Evolutionary conservation across 1,139 yeast genomes (phyloP), one percentile per base, ranked within the genome.

Genomic region (Saccharomyces hybrid): DNA sequence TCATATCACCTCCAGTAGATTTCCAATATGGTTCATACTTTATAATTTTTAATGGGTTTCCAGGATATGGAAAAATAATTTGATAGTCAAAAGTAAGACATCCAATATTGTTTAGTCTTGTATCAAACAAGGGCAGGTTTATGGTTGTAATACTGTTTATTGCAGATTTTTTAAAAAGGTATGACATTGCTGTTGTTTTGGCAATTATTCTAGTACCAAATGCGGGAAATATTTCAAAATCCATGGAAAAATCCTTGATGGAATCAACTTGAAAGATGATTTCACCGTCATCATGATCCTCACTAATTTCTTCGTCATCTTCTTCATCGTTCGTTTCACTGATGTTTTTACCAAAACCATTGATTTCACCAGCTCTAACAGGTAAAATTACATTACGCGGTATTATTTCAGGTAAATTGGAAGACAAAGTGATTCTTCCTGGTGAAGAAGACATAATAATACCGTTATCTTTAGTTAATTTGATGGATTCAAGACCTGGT

Each of bases 11-110:
- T 6, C 53, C 55, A 4, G 54, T 52, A n/a, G 96, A 84, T 71
- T 91, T 93, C 99, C 99, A 93, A 71, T 93, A 93, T 0, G 98
- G 91, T 66, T 91, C 97, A 67, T 88, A 91, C 72, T 90, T 88
- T 5, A 96, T 84, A 46, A 95, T 88, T 69, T 91, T 98, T 54
- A 93, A 74, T 8, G 96, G 85, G 50, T 59, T 64, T 4, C 97
- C 97, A 4, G 85, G 78, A 69, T 85, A 93, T n/a, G 99, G 98
- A 67, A 84, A 83, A 54, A 93, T 88, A 6, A 93, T 81, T 63
- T 89, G 95, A 71, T 84, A 90, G 57, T 82, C 81, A 70, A 91
- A 86, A 41, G 78, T 79, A 46, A 93, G 72, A 56, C 85, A 88
- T 13, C 99, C 99, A 55, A 91, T 85, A 54, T 87, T 84, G 63